These are phyloP conservation scores for Sergeia podlipaevii DNA, from an alignment of 208 protist species.

Conservation along the genomic window DNA sequence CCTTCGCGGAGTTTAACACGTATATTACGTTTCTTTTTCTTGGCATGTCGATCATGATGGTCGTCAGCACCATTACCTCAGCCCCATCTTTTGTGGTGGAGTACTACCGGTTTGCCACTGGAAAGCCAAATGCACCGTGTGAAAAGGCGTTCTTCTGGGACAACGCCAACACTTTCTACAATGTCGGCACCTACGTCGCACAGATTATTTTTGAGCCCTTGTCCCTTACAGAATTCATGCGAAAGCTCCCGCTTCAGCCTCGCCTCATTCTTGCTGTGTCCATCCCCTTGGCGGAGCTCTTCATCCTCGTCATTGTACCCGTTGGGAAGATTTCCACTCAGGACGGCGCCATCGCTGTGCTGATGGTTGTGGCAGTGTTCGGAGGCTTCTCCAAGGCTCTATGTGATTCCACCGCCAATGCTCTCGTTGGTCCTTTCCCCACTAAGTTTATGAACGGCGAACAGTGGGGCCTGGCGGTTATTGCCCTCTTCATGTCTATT, in stretches of 20 bases:
- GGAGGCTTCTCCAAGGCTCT: constrained; percentile 70
- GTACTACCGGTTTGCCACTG: constrained; percentile 73
- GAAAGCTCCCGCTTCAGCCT: constrained; percentile 40
- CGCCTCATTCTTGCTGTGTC: constrained; percentile 50
- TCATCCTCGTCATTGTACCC: constrained; percentile 58
- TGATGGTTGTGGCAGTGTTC: constrained; percentile 57
- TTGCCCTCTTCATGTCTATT: constrained; percentile 52
- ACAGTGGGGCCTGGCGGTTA: constrained; percentile 64
- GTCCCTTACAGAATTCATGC: constrained; percentile 36
- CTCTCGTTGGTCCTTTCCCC: constrained; percentile 74
- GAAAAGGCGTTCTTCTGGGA: constrained; percentile 55
- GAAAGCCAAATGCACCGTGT: constrained; percentile 27
- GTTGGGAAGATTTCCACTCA: constrained; percentile 27
- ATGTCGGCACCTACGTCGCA: constrained; percentile 51
- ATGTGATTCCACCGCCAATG: constrained; percentile 76
- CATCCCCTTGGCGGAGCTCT: constrained; percentile 47
- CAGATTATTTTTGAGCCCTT: constrained; percentile 57
- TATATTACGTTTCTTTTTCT: constrained; percentile 81
- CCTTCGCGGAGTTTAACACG: constrained; percentile 54
- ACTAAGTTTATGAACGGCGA: constrained; percentile 71
- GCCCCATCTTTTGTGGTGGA: constrained; percentile 67
- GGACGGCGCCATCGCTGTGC: constrained; percentile 53
- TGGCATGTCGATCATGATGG: constrained; percentile 87
- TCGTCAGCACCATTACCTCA: constrained; percentile 79
- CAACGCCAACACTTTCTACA: constrained; percentile 82